Evolutionary conservation across 371 early-diverging fungal species (phyloP).

Genomic region (Chytridium lagenaria): DNA sequence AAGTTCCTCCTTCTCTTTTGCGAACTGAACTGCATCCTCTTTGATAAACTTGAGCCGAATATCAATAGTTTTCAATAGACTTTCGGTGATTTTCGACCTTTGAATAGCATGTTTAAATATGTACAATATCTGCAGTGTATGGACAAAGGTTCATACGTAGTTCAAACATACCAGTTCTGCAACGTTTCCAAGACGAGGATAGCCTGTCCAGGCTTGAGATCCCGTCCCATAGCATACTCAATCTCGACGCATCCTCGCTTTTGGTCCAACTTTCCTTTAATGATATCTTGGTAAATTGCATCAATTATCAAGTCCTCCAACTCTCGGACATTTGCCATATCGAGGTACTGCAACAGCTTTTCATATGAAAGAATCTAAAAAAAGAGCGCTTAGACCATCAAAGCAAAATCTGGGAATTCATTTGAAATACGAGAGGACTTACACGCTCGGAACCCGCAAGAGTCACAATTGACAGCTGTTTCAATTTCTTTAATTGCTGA

Average conservation of each 20-base stretch:
- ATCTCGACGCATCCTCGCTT: slow-evolving; percentile 74
- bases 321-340: slow-evolving; percentile 76
- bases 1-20: slow-evolving; percentile 24
- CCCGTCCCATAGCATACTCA: slow-evolving; percentile 82
- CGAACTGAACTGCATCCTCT: slow-evolving; percentile 1
- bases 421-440: slow-evolving; percentile 23
- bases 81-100: slow-evolving; percentile 31
- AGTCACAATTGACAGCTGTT: slow-evolving; percentile 77
- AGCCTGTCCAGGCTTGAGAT: slow-evolving; percentile 71
- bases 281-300: slow-evolving; percentile 77
- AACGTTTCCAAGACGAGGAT: slow-evolving; percentile 63
- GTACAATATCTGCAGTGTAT: not conserved
- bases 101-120: not conserved
- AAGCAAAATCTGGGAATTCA: not conserved
- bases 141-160: not conserved
- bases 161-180: slow-evolving; percentile 59
- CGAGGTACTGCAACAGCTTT: slow-evolving; percentile 66
- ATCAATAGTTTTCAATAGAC: slow-evolving; percentile 29
- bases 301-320: slow-evolving; percentile 88
- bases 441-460: slow-evolving; percentile 71
- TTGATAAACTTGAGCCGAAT: slow-evolving; percentile 15
- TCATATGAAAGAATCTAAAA: slow-evolving; percentile 58
- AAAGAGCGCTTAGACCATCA: not conserved
- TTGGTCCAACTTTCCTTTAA: slow-evolving; percentile 84
- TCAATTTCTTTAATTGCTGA: slow-evolving; percentile 71